A percentile compares a stretch with the other conserved stretches of the same genome.
Conservation (phyloP, 177 flowering plant species). For the Telopea speciosissima region DNA sequence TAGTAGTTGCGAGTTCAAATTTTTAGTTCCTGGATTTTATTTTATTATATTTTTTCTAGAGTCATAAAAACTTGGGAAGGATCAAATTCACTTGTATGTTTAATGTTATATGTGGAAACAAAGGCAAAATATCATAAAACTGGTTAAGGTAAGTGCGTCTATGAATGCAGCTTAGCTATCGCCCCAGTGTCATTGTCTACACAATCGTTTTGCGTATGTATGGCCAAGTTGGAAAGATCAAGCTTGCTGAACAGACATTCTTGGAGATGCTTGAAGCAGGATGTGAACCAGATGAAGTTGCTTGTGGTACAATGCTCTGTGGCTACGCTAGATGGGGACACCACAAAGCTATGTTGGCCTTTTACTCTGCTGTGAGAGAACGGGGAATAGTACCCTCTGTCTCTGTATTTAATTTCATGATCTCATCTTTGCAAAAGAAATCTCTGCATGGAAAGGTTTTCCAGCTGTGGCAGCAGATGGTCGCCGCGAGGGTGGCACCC, state of each 20-base stretch:
- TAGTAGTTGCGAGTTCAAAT: too few species aligned
- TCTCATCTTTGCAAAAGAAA: slow-evolving; percentile 91
- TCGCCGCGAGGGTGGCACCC: slow-evolving; percentile 46
- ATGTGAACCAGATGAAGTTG: slow-evolving; percentile 95
- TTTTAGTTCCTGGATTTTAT: not conserved
- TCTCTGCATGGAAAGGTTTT: slow-evolving; percentile 54
- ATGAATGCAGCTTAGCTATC: slow-evolving; percentile 70
- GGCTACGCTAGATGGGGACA: slow-evolving; percentile 97
- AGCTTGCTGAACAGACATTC: slow-evolving; percentile 81
- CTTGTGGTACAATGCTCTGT: slow-evolving; percentile 96
- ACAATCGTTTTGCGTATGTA: slow-evolving; percentile 71
- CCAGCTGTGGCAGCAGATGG: slow-evolving; percentile 66
- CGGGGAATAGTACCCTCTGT: slow-evolving; percentile 51
- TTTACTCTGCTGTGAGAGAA: slow-evolving; percentile 70
- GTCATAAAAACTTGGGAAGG: not conserved
- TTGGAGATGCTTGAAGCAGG: slow-evolving; percentile 97
- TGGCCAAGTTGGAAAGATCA: slow-evolving; percentile 90
- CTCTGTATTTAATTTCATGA: slow-evolving; percentile 85
- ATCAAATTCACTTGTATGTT: not conserved
- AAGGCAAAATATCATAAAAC: not conserved
- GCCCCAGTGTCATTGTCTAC: slow-evolving; percentile 73
- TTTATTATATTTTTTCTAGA: not conserved
- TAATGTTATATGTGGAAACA: not conserved
- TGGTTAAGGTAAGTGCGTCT: slow-evolving; percentile 10
- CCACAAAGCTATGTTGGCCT: slow-evolving; percentile 75